Conservation (phyloP, 192 early-diverging fungal species). For the Phlyctochytrium arcticum region DNA sequence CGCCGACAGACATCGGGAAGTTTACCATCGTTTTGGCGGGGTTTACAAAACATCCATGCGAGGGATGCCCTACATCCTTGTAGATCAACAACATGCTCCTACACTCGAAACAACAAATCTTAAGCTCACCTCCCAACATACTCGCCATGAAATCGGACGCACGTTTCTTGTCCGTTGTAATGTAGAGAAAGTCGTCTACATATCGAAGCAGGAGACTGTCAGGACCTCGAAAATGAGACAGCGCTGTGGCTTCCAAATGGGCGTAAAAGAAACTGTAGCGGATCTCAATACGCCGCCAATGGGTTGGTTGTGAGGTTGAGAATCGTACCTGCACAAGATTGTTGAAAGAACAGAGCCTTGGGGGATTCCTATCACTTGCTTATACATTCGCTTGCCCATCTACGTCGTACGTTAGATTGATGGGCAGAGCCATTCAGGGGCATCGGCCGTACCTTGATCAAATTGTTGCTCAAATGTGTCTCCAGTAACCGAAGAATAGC, state of each 20-base stretch:
- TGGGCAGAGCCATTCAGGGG: neutral
- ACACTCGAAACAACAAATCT: neutral
- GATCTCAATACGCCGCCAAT: neutral
- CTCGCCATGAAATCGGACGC: conserved; percentile 50
- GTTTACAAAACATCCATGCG: conserved; percentile 76
- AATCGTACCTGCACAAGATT: conserved; percentile 72
- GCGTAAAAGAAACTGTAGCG: conserved; percentile 67
- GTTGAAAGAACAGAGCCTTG: conserved; percentile 87
- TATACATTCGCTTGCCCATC: conserved; percentile 58
- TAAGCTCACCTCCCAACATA: conserved; percentile 52
- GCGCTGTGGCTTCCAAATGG: conserved; percentile 59
- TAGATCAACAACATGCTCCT: neutral
- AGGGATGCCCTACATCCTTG: conserved; percentile 50
- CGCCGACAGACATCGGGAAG: too few species aligned
- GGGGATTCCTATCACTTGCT: conserved; percentile 77
- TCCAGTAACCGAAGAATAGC: conserved; percentile 45
- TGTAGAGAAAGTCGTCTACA: conserved; percentile 81
- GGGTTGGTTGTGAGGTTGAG: neutral
- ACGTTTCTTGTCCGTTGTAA: conserved; percentile 53
- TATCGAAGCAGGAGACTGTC: conserved; percentile 62
- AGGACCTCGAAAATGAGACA: conserved; percentile 36
- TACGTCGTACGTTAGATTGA: neutral
- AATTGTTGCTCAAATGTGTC: conserved; percentile 65
- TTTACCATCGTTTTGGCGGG: conserved; percentile 73
- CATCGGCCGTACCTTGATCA: conserved; percentile 44